phyloP scores from a whole-genome alignment of 2,329 filamentous ascomycete genomes.

The Dactylellina cionopaga region DNA sequence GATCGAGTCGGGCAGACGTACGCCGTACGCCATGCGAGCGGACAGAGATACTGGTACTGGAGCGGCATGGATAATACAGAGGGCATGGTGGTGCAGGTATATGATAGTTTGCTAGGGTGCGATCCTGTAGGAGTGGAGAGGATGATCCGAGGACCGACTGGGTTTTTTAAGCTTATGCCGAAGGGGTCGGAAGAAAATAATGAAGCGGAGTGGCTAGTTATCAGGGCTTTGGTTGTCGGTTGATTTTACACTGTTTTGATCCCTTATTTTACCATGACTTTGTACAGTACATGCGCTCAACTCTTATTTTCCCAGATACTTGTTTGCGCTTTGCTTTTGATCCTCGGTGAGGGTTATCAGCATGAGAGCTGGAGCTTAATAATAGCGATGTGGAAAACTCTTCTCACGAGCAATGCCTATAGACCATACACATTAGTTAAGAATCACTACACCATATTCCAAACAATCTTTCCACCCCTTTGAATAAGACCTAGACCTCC shows the following conservation, averaged over 20 bases:
- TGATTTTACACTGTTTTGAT: background rate
- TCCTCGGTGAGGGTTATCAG: background rate
- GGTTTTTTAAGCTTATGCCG: conserved; percentile 37
- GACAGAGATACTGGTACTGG: conserved; percentile 44
- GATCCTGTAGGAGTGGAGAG: conserved; percentile 22
- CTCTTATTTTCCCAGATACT: too few species aligned
- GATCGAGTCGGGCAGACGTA: conserved; percentile 27
- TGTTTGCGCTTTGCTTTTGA: too few species aligned
- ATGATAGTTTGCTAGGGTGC: conserved; percentile 31
- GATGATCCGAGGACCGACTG: conserved; percentile 21
- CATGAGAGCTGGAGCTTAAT: background rate
- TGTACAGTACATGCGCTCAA: background rate
- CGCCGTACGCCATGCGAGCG: conserved; percentile 4
- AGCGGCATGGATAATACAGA: conserved; percentile 33
- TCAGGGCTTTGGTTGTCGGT: conserved; percentile 32
- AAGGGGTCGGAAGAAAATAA: background rate
- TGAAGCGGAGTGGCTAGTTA: conserved; percentile 38
- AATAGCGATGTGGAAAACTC: background rate
- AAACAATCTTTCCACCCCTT: too few species aligned
- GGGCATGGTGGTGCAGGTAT: conserved; percentile 31
- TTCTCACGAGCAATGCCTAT: background rate
- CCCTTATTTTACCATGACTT: background rate
- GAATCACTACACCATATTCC: too few species aligned
- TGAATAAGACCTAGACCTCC: too few species aligned
- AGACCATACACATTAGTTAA: too few species aligned